Base-by-base conservation (phyloP, 352 stramenopile genomes). In the Aphanomyces invadans region DNA sequence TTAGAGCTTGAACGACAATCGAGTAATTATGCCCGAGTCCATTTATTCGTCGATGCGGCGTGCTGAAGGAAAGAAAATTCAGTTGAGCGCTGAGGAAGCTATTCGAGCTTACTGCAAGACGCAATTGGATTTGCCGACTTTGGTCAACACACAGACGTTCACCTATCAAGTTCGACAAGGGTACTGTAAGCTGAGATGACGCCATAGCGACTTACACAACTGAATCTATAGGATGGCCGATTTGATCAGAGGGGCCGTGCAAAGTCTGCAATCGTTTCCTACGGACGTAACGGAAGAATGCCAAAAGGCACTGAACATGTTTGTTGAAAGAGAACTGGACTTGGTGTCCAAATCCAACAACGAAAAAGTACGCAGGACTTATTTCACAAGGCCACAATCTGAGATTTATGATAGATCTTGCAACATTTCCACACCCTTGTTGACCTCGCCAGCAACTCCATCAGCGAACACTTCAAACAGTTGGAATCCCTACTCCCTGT, bases 41-140 rank as follows among this genome's bases (percentile, higher is more conserved):
- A 95, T 95, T 69, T 95, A 92, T 64, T 86, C 86, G 52, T 92
- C 83, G 1, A 89, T 95, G 74, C 83, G 91, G 31, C 82, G 84
- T 52, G 82, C 83, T 0, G 80, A 95, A 61, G 83, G 82, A 4
- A 82, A 85, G 45, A 79, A 77, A 19, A 66, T 73, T 2, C 84
- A 89, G 63, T 76, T 83, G 45, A 72, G 69, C 21, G 90, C 73
- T 38, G 77, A 90, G 46, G 78, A 79, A 29, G 73, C 73, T 23
- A 94, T 94, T 63, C 60, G 77, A 0, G 72, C 72, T 12, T 81
- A 85, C 48, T 89, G 83, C n/a, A 80, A 89, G 68, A 23, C 46
- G 77, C 83, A 69, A 74, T 76, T 60, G 76, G 72, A 15, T 44
- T 81, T 2, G 76, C 90, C 73, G 80, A 90, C 29, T 62, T 26